Conservation (phyloP, 495 filamentous ascomycete genomes). For the Penicillium mononematosum region DNA sequence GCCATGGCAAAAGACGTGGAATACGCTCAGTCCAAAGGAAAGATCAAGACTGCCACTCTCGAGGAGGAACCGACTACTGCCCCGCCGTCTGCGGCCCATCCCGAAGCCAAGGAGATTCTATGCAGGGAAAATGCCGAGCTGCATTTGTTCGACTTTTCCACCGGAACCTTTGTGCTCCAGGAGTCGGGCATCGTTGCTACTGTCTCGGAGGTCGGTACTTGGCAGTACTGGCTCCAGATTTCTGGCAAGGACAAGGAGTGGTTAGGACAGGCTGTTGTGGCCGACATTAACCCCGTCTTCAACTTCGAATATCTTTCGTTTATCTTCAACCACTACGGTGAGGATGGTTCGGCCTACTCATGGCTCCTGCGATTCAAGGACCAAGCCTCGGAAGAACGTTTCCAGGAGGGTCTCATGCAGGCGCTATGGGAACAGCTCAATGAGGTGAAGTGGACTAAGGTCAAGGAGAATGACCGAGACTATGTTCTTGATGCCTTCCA, state of each 20-base stretch:
- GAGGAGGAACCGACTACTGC: slow-evolving; percentile 36
- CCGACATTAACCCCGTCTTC: slow-evolving; percentile 96
- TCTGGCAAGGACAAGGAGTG: slow-evolving; percentile 73
- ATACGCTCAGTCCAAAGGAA: slow-evolving; percentile 43
- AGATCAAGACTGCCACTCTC: slow-evolving; percentile 32
- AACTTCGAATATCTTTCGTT: slow-evolving; percentile 98
- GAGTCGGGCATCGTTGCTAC: slow-evolving; percentile 70
- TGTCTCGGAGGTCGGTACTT: slow-evolving; percentile 83
- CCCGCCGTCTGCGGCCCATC: slow-evolving; percentile 61
- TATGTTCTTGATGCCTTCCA: slow-evolving; percentile 96
- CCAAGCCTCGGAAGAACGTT: slow-evolving; percentile 71
- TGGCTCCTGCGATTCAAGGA: slow-evolving; percentile 94
- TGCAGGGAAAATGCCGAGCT: slow-evolving; percentile 76
- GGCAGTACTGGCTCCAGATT: slow-evolving; percentile 96
- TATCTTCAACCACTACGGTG: slow-evolving; percentile 94
- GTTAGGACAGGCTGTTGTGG: slow-evolving; percentile 80
- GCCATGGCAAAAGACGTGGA: slow-evolving; percentile 49
- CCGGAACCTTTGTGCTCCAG: slow-evolving; percentile 79
- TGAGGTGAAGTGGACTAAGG: slow-evolving; percentile 88
- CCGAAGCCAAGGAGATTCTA: slow-evolving; percentile 70
- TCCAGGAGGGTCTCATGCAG: slow-evolving; percentile 93
- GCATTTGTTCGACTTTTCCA: slow-evolving; percentile 88
- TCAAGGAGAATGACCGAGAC: slow-evolving; percentile 86
- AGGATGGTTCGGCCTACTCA: slow-evolving; percentile 87
- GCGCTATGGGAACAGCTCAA: slow-evolving; percentile 97